Evolutionary conservation across 2,329 filamentous ascomycete genomes (phyloP).

Genomic region (Alternaria alternata): DNA sequence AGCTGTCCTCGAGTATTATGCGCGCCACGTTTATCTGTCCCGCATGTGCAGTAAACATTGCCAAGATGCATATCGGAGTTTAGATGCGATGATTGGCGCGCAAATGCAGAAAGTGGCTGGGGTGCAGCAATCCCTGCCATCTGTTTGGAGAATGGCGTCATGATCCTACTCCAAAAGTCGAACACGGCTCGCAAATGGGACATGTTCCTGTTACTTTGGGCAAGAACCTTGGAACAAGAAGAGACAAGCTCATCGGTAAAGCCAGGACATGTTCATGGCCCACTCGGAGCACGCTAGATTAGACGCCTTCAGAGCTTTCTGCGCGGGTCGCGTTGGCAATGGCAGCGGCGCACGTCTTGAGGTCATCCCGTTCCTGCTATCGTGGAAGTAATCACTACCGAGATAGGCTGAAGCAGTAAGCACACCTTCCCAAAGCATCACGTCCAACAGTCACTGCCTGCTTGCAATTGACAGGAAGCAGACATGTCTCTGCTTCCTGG

Average conservation of each 20-base stretch:
- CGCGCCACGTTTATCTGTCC: neutral
- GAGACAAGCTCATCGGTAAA: neutral
- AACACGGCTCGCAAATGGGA: conserved; percentile 8
- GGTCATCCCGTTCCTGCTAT: conserved; percentile 13
- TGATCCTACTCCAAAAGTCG: neutral
- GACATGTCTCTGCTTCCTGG: neutral
- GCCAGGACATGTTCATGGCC: conserved; percentile 9
- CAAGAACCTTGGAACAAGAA: neutral
- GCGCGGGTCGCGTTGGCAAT: conserved; percentile 8
- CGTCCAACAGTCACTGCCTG: conserved; percentile 2
- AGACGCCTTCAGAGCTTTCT: conserved; percentile 5
- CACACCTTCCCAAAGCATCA: conserved; percentile 5
- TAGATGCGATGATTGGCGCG: conserved; percentile 10
- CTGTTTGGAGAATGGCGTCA: conserved; percentile 14
- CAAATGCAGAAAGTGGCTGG: conserved; percentile 13
- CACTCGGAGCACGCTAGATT: conserved; percentile 10
- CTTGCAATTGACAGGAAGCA: neutral
- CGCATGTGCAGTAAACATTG: neutral
- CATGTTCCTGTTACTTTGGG: neutral
- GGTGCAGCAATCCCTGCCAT: conserved; percentile 8
- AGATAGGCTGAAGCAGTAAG: neutral
- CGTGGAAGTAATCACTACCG: conserved; percentile 1
- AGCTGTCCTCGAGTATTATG: neutral
- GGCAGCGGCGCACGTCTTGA: conserved; percentile 9
- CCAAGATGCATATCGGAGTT: conserved; percentile 13